phyloP scores from a whole-genome alignment of 352 stramenopile genomes.

The Globisporangium nodosum region DNA sequence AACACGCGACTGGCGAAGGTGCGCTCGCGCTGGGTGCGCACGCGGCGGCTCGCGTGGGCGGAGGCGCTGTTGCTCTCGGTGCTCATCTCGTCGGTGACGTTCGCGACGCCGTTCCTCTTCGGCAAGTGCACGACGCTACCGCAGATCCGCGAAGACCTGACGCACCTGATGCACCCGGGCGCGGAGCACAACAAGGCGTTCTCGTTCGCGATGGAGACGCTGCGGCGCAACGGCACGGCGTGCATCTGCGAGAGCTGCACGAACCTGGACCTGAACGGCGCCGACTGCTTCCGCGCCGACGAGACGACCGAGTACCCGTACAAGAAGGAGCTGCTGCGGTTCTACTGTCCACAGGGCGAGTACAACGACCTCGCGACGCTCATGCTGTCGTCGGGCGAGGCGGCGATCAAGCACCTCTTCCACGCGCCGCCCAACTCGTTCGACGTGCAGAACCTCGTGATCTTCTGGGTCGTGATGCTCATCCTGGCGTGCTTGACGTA shows the following conservation, averaged over 20 bases:
- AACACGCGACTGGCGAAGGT: constrained; percentile 93
- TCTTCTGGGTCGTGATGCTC: constrained; percentile 72
- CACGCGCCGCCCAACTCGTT: constrained; percentile 81
- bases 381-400: constrained; percentile 93
- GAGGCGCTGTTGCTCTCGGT: constrained; percentile 57
- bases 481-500: constrained; percentile 92
- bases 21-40: constrained; percentile 58
- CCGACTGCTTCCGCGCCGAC: constrained; percentile 59
- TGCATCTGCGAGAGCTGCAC: constrained; percentile 71
- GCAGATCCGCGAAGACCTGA: constrained; percentile 44
- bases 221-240: constrained; percentile 56
- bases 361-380: constrained; percentile 98
- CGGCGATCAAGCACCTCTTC: constrained; percentile 94
- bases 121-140: constrained; percentile 64
- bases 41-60: constrained; percentile 40
- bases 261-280: constrained; percentile 37
- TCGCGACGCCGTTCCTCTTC: constrained; percentile 53
- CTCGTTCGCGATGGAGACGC: constrained; percentile 63
- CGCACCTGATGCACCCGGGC: constrained; percentile 35
- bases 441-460: constrained; percentile 62
- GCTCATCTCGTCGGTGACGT: constrained; percentile 56
- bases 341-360: constrained; percentile 92
- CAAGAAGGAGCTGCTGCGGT: constrained; percentile 88
- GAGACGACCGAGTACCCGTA: constrained; percentile 75
- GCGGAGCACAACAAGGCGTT: constrained; percentile 48